Conservation (phyloP, 805 yeast genomes). For the Candida silvicultrix region DNA sequence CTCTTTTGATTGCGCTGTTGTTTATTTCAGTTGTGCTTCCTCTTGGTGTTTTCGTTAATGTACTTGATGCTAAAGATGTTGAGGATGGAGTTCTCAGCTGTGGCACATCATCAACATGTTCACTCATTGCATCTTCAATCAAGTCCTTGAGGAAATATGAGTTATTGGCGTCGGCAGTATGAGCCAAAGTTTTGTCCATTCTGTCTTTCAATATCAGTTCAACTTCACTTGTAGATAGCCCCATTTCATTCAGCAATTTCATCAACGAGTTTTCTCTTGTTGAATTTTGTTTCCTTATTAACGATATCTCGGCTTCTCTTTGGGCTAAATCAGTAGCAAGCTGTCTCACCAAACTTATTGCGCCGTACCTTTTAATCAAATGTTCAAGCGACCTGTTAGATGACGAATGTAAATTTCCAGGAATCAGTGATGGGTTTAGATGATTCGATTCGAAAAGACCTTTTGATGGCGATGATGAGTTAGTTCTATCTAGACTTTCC, state of each 20-base stretch:
- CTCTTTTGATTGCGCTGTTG: not conserved
- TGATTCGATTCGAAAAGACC: constrained; percentile 7
- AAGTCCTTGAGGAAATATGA: constrained; percentile 22
- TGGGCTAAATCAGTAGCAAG: constrained; percentile 40
- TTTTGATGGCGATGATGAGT: not conserved
- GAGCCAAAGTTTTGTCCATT: constrained; percentile 2
- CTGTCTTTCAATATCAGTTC: constrained; percentile 24
- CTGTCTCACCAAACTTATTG: constrained; percentile 34
- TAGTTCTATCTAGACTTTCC: not conserved
- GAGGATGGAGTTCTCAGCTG: not conserved
- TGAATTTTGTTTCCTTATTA: constrained; percentile 28
- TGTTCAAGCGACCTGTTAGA: constrained; percentile 25
- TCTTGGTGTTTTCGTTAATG: not conserved
- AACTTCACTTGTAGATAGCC: constrained; percentile 29
- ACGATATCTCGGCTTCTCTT: constrained; percentile 39
- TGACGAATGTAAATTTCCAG: constrained; percentile 31
- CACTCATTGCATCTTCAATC: constrained; percentile 27
- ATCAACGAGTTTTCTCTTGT: constrained; percentile 28
- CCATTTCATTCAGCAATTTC: constrained; percentile 29
- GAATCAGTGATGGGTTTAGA: constrained; percentile 14
- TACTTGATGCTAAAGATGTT: not conserved
- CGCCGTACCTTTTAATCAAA: constrained; percentile 27
- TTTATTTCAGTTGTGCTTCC: not conserved
- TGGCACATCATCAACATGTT: constrained; percentile 8
- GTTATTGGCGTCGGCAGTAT: constrained; percentile 10